phyloP scores from a whole-genome alignment of 1,139 yeast genomes.

The Suhomyces guaymorum region DNA sequence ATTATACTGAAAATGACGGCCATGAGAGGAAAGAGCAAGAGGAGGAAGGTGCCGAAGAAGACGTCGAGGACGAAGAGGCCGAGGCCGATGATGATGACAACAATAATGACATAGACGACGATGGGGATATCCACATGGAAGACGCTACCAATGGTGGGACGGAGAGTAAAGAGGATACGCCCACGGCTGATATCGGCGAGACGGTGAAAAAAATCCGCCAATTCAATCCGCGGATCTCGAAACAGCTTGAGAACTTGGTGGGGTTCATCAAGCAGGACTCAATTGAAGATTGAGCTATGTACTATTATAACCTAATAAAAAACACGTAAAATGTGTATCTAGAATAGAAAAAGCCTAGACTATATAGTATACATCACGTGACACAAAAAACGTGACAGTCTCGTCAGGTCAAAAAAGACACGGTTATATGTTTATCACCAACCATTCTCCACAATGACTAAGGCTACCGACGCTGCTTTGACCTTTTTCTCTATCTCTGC shows the following conservation, averaged over 20 bases:
- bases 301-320: too few relatives aligned
- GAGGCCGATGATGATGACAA: slow-evolving; percentile 23
- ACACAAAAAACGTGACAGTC: slow-evolving; percentile 1
- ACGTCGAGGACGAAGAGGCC: slow-evolving; percentile 24
- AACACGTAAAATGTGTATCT: too few relatives aligned
- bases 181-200: slow-evolving; percentile 6
- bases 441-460: slow-evolving; percentile 51
- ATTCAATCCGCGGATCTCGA: slow-evolving; percentile 39
- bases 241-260: slow-evolving; percentile 39
- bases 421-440: slow-evolving; percentile 6
- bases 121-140: slow-evolving; percentile 15
- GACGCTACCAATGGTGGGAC: slow-evolving; percentile 13
- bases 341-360: too few relatives aligned
- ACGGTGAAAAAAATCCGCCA: slow-evolving; percentile 34
- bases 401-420: slow-evolving; percentile 9
- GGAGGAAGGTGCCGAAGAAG: slow-evolving; percentile 23
- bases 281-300: slow-evolving; percentile 11
- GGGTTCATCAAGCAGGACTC: slow-evolving; percentile 51
- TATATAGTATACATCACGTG: slow-evolving; percentile 3
- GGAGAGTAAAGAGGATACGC: slow-evolving; percentile 17
- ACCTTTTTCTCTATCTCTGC: slow-evolving; percentile 49
- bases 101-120: slow-evolving; percentile 23
- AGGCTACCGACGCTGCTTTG: slow-evolving; percentile 63
- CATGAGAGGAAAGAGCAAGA: slow-evolving; percentile 20
- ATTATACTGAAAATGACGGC: slow-evolving; percentile 32